phyloP scores from a whole-genome alignment of 2,329 filamentous ascomycete genomes.

The Penicillium crustosum region DNA sequence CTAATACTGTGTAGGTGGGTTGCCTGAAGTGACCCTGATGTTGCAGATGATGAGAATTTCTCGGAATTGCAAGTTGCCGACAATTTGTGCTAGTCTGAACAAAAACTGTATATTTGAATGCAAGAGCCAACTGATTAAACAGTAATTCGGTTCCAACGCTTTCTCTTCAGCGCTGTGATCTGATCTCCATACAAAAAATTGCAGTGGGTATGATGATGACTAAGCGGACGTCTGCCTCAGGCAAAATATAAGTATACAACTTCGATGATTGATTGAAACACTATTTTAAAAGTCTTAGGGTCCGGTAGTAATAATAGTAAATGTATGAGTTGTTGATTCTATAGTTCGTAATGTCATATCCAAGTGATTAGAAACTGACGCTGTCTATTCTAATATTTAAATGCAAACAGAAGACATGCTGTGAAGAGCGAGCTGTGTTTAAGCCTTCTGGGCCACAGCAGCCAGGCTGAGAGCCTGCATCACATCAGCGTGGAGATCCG shows the following conservation, averaged over 20 bases:
- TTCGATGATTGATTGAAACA: not conserved
- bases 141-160: not conserved
- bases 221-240: conserved; percentile 8
- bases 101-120: too few relatives aligned
- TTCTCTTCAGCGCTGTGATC: not conserved
- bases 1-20: not conserved
- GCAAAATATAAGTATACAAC: not conserved
- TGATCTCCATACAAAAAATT: conserved; percentile 20
- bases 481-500: conserved; percentile 80
- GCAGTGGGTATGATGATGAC: conserved; percentile 14
- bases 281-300: too few relatives aligned
- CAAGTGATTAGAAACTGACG: not conserved
- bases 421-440: conserved; percentile 37
- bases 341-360: conserved; percentile 10
- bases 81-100: not conserved
- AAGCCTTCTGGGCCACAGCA: conserved; percentile 48
- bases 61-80: not conserved
- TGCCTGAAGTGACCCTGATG: not conserved
- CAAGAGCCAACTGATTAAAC: not conserved
- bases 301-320: not conserved
- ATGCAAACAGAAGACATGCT: conserved; percentile 4
- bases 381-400: conserved; percentile 7
- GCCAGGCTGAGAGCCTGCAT: conserved; percentile 79
- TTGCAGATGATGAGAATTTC: not conserved
- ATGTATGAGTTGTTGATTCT: not conserved